A percentile compares a stretch with the other conserved stretches of the same genome.
phyloP scores from a whole-genome alignment of 2,329 filamentous ascomycete species.

The Byssothecium circinans region DNA sequence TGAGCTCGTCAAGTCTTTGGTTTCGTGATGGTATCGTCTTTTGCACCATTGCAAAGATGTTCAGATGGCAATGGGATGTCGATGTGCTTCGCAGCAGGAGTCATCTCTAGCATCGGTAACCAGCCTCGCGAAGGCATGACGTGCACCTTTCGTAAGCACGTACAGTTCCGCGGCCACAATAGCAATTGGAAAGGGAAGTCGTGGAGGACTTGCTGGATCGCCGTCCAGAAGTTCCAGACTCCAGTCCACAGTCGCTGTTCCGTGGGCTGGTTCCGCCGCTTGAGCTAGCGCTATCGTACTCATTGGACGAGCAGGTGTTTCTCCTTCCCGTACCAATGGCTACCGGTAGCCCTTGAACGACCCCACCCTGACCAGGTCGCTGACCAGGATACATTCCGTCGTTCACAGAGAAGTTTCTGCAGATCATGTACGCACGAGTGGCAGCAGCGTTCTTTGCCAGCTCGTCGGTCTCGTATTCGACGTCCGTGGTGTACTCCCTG shows the following conservation, averaged over 20 bases:
- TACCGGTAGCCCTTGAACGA: constrained; percentile 64
- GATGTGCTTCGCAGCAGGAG: constrained; percentile 1
- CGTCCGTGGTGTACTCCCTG: constrained; percentile 91
- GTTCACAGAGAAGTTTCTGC: constrained; percentile 95
- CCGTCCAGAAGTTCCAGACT: constrained; percentile 33
- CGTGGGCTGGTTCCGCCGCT: constrained; percentile 60
- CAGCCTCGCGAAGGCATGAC: constrained; percentile 47
- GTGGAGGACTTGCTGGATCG: constrained; percentile 40
- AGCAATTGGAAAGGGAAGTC: constrained; percentile 33
- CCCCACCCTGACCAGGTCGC: constrained; percentile 55
- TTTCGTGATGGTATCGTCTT: constrained; percentile 22
- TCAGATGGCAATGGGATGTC: constrained; percentile 4
- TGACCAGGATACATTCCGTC: constrained; percentile 78
- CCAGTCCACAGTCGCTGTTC: constrained; percentile 50
- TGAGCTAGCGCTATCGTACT: constrained; percentile 54
- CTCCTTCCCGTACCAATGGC: constrained; percentile 64
- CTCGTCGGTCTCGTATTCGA: constrained; percentile 76
- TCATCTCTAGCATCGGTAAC: constrained; percentile 33
- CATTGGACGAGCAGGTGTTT: constrained; percentile 50
- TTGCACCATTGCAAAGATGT: constrained; percentile 9
- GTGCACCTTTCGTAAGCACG: constrained; percentile 48
- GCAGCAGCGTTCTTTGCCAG: constrained; percentile 91
- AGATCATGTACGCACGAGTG: constrained; percentile 96
- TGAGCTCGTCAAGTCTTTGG: constrained; percentile 42
- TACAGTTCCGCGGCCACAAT: constrained; percentile 44